Evolutionary conservation across 179 eudicot species (phyloP).

Genomic region (Gypsophila paniculata): DNA sequence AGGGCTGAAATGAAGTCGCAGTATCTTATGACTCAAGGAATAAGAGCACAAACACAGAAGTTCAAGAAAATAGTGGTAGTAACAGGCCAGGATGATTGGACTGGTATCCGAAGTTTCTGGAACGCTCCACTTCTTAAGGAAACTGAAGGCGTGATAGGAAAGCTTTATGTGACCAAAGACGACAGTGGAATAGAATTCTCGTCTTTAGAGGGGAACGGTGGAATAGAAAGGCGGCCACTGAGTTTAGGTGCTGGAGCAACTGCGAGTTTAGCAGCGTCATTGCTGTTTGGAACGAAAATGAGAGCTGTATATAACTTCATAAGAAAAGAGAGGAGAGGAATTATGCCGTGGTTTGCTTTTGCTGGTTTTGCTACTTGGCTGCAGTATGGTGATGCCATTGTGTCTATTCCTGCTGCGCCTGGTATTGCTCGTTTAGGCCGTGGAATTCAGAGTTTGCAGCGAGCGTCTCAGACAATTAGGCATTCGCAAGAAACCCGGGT

Average conservation of each 20-base stretch:
- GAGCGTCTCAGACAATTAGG: neutral
- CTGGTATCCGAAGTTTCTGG: slow-evolving; percentile 13
- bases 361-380: slow-evolving; percentile 1
- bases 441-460: slow-evolving; percentile 13
- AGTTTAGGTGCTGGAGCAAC: slow-evolving; percentile 7
- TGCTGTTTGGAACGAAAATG: neutral
- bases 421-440: slow-evolving; percentile 19
- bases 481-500: neutral
- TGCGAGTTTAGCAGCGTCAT: neutral
- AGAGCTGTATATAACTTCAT: neutral
- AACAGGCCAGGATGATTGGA: slow-evolving; percentile 6
- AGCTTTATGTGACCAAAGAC: slow-evolving; percentile 12
- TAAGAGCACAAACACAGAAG: slow-evolving; percentile 17
- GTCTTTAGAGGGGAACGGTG: neutral
- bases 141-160: neutral
- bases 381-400: slow-evolving; percentile 11
- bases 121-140: slow-evolving; percentile 8
- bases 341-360: slow-evolving; percentile 8
- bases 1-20: slow-evolving; percentile 1
- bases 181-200: slow-evolving; percentile 15
- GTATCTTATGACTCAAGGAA: slow-evolving; percentile 12
- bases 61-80: slow-evolving; percentile 19
- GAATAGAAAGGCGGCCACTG: neutral
- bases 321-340: neutral
- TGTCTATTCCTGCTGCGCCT: slow-evolving; percentile 10